These are phyloP conservation scores for Fragaria vesca DNA, from an alignment of 306 rosid genomes.

Conservation along the genomic window DNA sequence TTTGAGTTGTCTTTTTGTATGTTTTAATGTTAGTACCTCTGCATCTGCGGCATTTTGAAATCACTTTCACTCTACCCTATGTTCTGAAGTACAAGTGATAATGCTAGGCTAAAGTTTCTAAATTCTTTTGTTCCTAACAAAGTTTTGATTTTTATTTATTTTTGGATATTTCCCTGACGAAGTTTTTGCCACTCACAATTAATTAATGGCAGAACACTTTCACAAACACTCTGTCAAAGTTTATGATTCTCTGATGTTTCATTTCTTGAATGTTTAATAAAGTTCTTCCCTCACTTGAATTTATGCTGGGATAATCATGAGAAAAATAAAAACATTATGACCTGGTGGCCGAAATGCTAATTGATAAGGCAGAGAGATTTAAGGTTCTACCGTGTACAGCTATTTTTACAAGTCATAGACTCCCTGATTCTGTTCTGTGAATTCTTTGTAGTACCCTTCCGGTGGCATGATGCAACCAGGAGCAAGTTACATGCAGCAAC, in stretches of 20 bases:
- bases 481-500: constrained; percentile 88
- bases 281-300: neutral
- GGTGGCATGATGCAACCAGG: constrained; percentile 82
- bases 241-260: neutral
- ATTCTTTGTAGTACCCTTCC: constrained; percentile 53
- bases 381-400: neutral
- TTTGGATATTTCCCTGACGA: neutral
- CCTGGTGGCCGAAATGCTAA: neutral
- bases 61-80: neutral
- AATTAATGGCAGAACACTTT: neutral
- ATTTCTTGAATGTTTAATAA: neutral
- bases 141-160: neutral
- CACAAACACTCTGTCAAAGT: neutral
- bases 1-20: neutral
- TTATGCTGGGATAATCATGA: neutral
- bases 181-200: neutral
- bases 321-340: neutral
- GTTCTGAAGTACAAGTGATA: neutral
- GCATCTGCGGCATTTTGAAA: neutral
- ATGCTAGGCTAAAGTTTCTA: neutral
- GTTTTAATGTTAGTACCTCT: neutral
- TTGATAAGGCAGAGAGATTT: neutral
- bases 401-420: neutral
- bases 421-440: neutral
- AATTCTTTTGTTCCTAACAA: neutral